Evolutionary conservation across 371 early-diverging fungal genomes (phyloP), one percentile per base, ranked within the genome.

Genomic region (Mucor saturninus): DNA sequence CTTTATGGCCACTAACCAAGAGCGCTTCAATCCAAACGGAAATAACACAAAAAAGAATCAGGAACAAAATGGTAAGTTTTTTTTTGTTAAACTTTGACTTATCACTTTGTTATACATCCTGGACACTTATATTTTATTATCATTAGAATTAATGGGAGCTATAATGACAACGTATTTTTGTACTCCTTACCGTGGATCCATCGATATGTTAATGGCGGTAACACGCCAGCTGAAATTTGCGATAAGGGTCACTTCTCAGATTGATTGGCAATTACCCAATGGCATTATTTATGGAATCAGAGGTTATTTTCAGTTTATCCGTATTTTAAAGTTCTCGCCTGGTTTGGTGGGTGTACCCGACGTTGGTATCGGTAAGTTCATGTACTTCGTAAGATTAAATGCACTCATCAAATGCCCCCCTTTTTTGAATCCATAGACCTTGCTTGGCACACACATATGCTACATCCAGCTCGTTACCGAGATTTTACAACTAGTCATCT

Each of bases 381-480:
- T 14, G 43, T n/a, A 42, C 14, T 9, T n/a, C 5, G 13, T 42
- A n/a, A 42, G 43, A 10, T 3, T 9, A 2, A 40, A 40, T 40
- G 2, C n/a, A 45, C n/a, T 6, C 21, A 6, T 2, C n/a, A 45
- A 1, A n/a, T 21, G 21, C 21, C 21, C 21, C 21, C 21, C 1
- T 21, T 21, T 21, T 21, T 21, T 21, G 21, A 21, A 21, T 21
- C 21, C 21, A 15, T 55, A 62, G 62, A 62, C 48, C 62, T 62
- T 39, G 55, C 56, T 28, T 62, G 62, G 62, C 62, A 62, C 14
- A 62, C 62, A 5, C 62, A 62, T 30, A 62, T 62, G 62, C 62
- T 62, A 15, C 48, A 55, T 39, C 62, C 62, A 11, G 11, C 28
- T n/a, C 28, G 11, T 6, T 62, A 62, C 39, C 54, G 54, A 28